phyloP scores from a whole-genome alignment of 1,139 yeast genomes.

The Suhomyces wounanorum region DNA sequence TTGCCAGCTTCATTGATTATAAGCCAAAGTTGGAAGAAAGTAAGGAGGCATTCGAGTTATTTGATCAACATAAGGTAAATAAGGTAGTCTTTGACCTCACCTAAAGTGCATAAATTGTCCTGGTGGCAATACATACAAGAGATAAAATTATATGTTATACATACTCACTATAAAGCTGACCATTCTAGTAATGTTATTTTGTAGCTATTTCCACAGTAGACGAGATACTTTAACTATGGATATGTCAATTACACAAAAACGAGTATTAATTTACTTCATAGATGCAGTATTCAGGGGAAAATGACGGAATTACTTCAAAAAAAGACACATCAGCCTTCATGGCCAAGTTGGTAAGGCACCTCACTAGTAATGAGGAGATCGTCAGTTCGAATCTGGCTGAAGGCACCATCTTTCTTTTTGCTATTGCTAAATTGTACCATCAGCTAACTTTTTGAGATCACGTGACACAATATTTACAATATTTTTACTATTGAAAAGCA shows the following conservation, averaged over 20 bases:
- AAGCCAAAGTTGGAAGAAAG: conserved; percentile 47
- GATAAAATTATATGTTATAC: background rate
- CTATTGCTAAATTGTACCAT: too few species aligned
- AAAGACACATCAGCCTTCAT: conserved; percentile 10
- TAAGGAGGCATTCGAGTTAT: conserved; percentile 48
- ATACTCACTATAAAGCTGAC: too few species aligned
- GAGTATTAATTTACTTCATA: too few species aligned
- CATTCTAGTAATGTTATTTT: too few species aligned
- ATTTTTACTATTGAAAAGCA: too few species aligned
- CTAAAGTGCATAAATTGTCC: conserved; percentile 1
- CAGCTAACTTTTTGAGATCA: too few species aligned
- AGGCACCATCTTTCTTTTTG: conserved; percentile 49
- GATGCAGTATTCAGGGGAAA: too few species aligned
- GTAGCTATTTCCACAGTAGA: background rate
- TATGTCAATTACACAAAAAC: too few species aligned
- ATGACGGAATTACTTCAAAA: too few species aligned
- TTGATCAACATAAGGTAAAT: conserved; percentile 56
- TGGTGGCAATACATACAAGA: background rate
- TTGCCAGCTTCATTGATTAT: conserved; percentile 51
- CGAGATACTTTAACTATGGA: too few species aligned
- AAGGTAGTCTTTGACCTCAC: conserved; percentile 51
- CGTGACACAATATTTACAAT: too few species aligned
- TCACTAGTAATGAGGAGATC: conserved; percentile 90
- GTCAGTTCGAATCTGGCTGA: conserved; percentile 84
- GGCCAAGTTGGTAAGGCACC: conserved; percentile 90